Base-by-base conservation (phyloP, 2,329 filamentous ascomycete genomes). In the Trichothecium sympodiale region DNA sequence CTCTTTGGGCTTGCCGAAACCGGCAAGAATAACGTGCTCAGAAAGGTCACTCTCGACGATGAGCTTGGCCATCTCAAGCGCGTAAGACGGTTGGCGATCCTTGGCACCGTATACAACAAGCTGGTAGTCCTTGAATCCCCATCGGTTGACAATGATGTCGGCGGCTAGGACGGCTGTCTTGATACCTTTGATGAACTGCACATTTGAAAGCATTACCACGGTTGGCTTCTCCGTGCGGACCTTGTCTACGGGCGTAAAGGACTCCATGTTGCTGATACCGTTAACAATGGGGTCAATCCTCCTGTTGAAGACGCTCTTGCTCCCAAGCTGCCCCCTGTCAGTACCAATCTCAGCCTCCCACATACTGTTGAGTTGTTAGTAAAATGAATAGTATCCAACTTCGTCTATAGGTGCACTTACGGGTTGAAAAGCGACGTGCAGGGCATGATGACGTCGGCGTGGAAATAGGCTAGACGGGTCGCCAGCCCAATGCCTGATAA, bases 271-370 rank as follows among this genome's bases (percentile, higher is more conserved):
- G 33, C 68, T 69, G 43, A 79, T 77, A 34, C 74, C 74, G 46
- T 80, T 80, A 43, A 78, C 73, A 26, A 80, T 72, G 2, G 75
- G 74, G 42, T 78, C 74, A 30, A 80, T 70, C 48, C 77, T 77
- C 35, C 72, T 64, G 32, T 58, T 59, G 58, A 76, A 77, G 8
- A 62, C 59, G 39, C 72, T 73, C 40, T 70, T 65, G 46, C 74
- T 71, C 37, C 69, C 65, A 29, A 76, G 60, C 13, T 60, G 59
- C 14, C 74, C 73, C 43, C 74, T 65, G 37, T 65, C 64, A 10
- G 70, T 76, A 28, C 74, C 74, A 17, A 77, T 69, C 44, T 78
- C 74, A 4, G 70, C 62, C 45, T 78, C 74, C 74, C 74, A 78
- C 34, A 69, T 71, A 2, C 45, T 47, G 16, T 6, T 17, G n/a